Evolutionary conservation across 106 monocot species (phyloP), one percentile per base, ranked within the genome.

Genomic region (Vanilla planifolia): DNA sequence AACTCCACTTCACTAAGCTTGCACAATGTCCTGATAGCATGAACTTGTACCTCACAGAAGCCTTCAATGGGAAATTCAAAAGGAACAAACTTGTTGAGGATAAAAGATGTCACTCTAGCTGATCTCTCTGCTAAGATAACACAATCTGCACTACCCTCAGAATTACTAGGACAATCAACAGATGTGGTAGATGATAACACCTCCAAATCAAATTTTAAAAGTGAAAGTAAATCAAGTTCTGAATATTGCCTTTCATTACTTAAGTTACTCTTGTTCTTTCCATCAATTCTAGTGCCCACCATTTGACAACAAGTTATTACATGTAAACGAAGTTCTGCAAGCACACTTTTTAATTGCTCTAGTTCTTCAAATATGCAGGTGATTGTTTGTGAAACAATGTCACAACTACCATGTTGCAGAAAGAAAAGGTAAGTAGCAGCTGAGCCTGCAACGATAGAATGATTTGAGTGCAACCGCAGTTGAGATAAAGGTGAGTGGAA

Each of bases 131-230:
- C 69, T 51, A 24, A 25, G 19, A 68, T 32, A 36, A 34, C 47
- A 30, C 64, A 15, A n/a, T 74, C 66, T 17, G 55, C 40, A 20
- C 53, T 19, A 66, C 59, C 68, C 30, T 60, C 67, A 57, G 19
- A 43, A 58, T 59, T 8, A n/a, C n/a, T n/a, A n/a, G n/a, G n/a
- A n/a, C n/a, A n/a, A 59, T 47, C 69, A 57, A 62, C 28, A 30
- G 68, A 72, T 65, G 80, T 34, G 67, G 73, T 73, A 68, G 68
- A 64, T 57, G 73, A 20, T 55, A 91, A 64, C 56, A 85, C 11
- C 65, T 75, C 82, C 42, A 98, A 63, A 82, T 98, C 91, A 80
- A 98, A 92, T 60, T 76, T 92, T 7, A 88, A 65, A 69, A 98
- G 78, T 21, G 91, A 91, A 75, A 85, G 61, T 62, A 98, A 48